Percentiles rank a stretch among this genome's conserved stretches.
Conservation (phyloP, 1,284 basidiomycete genomes). For the Trametes hirsuta region DNA sequence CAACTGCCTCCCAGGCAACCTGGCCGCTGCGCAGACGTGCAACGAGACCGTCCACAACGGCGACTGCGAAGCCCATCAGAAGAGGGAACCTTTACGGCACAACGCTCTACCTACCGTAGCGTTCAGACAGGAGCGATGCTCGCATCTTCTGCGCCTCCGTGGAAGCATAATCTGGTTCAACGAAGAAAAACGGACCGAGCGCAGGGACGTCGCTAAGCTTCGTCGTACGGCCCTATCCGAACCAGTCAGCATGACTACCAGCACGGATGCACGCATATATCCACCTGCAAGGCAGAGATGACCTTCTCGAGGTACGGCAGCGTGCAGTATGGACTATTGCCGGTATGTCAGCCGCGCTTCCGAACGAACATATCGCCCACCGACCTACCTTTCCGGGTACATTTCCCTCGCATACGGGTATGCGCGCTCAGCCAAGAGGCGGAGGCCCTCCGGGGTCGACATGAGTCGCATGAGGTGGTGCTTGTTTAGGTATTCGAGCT, state of each 20-base stretch:
- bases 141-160: slow-evolving; percentile 61
- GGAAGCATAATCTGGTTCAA: slow-evolving; percentile 60
- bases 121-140: slow-evolving; percentile 38
- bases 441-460: slow-evolving; percentile 47
- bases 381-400: slow-evolving; percentile 47
- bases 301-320: slow-evolving; percentile 61
- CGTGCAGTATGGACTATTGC: slow-evolving; percentile 49
- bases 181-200: slow-evolving; percentile 77
- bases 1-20: slow-evolving; percentile 26
- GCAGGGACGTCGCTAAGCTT: slow-evolving; percentile 70
- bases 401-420: slow-evolving; percentile 50
- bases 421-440: slow-evolving; percentile 51
- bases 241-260: not conserved
- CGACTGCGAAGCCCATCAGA: slow-evolving; percentile 9
- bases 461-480: slow-evolving; percentile 64
- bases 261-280: slow-evolving; percentile 4
- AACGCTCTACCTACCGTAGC: slow-evolving; percentile 21
- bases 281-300: slow-evolving; percentile 58
- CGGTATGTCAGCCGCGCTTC: not conserved
- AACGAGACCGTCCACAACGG: slow-evolving; percentile 17
- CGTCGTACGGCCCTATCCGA: slow-evolving; percentile 63
- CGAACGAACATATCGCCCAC: slow-evolving; percentile 18
- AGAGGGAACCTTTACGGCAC: not conserved
- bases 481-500: slow-evolving; percentile 80
- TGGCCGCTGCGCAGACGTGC: slow-evolving; percentile 12